Evolutionary conservation across 495 filamentous ascomycete species (phyloP).

Genomic region (Xylaria telfairii): DNA sequence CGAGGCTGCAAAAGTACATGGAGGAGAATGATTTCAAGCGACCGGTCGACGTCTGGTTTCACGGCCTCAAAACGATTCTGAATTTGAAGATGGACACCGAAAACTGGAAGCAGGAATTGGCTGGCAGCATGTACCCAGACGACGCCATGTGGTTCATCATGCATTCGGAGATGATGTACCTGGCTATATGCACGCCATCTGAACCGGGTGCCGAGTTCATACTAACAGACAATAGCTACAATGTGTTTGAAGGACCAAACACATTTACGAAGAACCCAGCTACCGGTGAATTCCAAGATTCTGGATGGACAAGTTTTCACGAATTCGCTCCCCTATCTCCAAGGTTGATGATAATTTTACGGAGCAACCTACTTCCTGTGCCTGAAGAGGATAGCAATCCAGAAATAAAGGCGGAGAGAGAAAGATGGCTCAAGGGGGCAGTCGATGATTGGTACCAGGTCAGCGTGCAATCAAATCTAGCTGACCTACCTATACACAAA

Average conservation of each 20-base stretch:
- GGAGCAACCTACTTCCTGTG: conserved; percentile 38
- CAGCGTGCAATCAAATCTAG: conserved; percentile 32
- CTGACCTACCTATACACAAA: conserved; percentile 48
- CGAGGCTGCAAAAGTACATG: conserved; percentile 52
- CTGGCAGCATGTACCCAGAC: conserved; percentile 43
- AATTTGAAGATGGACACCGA: conserved; percentile 51
- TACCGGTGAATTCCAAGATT: conserved; percentile 32
- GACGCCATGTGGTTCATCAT: conserved; percentile 53
- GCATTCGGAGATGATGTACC: conserved; percentile 47
- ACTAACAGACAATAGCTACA: conserved; percentile 55
- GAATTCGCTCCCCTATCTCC: conserved; percentile 58
- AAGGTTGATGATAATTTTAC: conserved; percentile 55
- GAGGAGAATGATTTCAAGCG: conserved; percentile 45
- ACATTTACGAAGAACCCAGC: conserved; percentile 23
- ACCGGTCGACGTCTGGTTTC: conserved; percentile 60
- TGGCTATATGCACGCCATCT: conserved; percentile 53
- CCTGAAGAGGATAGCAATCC: conserved; percentile 29
- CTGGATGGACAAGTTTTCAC: conserved; percentile 40
- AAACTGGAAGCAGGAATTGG: conserved; percentile 44
- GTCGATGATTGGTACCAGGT: conserved; percentile 22
- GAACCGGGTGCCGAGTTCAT: conserved; percentile 53
- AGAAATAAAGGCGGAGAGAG: conserved; percentile 17
- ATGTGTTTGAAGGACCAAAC: conserved; percentile 55
- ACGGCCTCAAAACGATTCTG: conserved; percentile 55
- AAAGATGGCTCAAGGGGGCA: neutral